These are phyloP conservation scores for Rhizoctonia solani DNA, from an alignment of 1,284 basidiomycete genomes.

Conservation along the genomic window DNA sequence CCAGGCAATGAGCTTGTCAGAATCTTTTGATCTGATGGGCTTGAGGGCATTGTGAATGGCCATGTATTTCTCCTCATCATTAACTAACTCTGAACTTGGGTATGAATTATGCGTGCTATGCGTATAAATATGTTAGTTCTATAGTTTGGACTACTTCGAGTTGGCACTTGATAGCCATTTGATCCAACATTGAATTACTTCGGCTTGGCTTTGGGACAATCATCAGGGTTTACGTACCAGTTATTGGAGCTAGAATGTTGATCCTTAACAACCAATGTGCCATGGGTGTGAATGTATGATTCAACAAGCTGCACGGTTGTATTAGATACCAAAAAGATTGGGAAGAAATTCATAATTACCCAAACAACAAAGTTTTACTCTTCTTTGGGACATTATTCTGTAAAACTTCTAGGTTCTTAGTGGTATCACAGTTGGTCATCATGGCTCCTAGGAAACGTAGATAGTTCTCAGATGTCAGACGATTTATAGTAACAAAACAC, in stretches of 20 bases:
- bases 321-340: neutral
- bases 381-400: conserved; percentile 69
- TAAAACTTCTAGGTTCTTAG: conserved; percentile 84
- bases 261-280: conserved; percentile 75
- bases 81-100: conserved; percentile 66
- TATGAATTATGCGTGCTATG: neutral
- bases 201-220: too few species aligned
- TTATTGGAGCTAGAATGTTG: conserved; percentile 83
- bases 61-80: conserved; percentile 49
- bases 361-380: conserved; percentile 68
- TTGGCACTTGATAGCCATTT: conserved; percentile 46
- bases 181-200: conserved; percentile 37
- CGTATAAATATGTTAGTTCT: neutral
- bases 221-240: conserved; percentile 51
- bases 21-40: conserved; percentile 74
- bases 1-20: conserved; percentile 82
- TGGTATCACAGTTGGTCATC: conserved; percentile 89
- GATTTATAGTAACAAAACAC: neutral
- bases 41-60: conserved; percentile 63
- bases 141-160: conserved; percentile 47
- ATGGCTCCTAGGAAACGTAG: conserved; percentile 91
- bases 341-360: conserved; percentile 54
- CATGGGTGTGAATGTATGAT: conserved; percentile 89
- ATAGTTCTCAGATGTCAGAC: neutral
- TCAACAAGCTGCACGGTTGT: conserved; percentile 43